Evolutionary conservation across 192 early-diverging fungal genomes (phyloP).

Genomic region (Rhizophagus prolifer): DNA sequence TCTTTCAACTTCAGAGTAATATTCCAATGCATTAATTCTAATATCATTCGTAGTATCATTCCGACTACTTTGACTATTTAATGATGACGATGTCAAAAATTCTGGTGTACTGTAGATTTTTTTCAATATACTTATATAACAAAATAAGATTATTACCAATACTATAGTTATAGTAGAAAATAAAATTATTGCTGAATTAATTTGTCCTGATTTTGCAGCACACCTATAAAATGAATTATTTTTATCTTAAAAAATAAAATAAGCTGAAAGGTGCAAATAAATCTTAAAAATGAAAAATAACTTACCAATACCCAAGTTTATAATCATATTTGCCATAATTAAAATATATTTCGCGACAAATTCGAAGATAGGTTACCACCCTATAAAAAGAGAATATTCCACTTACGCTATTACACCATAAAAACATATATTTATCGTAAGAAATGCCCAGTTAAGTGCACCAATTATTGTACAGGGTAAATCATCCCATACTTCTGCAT

Average conservation of each 20-base stretch:
- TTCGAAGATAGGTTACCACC: not conserved
- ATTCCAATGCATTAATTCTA: no score
- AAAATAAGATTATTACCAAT: not conserved
- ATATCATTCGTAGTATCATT: no score
- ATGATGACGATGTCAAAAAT: no score
- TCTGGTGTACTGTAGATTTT: no score
- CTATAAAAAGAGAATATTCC: not conserved
- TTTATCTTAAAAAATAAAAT: not conserved
- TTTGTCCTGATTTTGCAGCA: not conserved
- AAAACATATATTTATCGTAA: not conserved
- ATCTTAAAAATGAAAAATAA: not conserved
- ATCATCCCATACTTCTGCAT: not conserved
- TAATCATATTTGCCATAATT: slow-evolving; percentile 10
- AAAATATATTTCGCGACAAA: not conserved
- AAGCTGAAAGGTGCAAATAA: no score
- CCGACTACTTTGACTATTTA: no score
- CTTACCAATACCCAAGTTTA: slow-evolving; percentile 13
- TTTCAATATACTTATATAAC: not conserved
- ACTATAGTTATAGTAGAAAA: not conserved
- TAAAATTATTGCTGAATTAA: not conserved
- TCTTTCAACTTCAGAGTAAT: no score
- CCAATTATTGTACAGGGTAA: not conserved
- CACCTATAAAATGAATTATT: not conserved
- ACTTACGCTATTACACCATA: slow-evolving; percentile 1
- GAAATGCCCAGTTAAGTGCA: not conserved